These are phyloP conservation scores for Verticillium alfalfae DNA, from an alignment of 2,329 filamentous ascomycete species.

Conservation along the genomic window DNA sequence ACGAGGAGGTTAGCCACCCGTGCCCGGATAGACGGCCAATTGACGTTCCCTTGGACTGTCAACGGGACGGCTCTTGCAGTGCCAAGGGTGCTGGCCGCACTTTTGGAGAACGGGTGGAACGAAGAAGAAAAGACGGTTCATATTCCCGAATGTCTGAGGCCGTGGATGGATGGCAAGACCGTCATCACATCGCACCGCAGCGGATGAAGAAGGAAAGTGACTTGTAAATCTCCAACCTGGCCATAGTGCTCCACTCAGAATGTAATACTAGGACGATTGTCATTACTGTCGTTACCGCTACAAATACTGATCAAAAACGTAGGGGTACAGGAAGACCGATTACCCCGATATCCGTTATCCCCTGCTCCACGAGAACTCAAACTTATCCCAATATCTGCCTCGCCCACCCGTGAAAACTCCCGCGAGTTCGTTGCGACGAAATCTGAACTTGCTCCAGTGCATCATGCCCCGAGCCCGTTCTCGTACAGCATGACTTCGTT, in stretches of 20 bases:
- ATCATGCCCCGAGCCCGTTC: constrained; percentile 14
- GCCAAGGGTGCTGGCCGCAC: constrained; percentile 79
- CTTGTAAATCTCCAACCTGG: constrained; percentile 8
- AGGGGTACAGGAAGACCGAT: background rate
- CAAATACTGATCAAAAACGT: background rate
- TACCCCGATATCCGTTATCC: background rate
- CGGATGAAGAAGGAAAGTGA: constrained; percentile 9
- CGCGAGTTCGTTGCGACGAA: background rate
- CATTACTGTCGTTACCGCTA: background rate
- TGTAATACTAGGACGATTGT: background rate
- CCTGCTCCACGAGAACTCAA: background rate
- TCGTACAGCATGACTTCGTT: constrained; percentile 5
- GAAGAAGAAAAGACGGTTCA: constrained; percentile 59
- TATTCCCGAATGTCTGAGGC: constrained; percentile 73
- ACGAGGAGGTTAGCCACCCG: constrained; percentile 74
- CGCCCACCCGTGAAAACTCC: too few relatives aligned
- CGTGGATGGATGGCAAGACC: constrained; percentile 76
- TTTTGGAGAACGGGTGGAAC: constrained; percentile 89
- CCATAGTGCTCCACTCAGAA: background rate
- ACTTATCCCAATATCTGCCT: background rate
- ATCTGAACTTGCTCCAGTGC: background rate
- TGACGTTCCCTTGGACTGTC: constrained; percentile 78
- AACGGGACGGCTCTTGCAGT: constrained; percentile 94
- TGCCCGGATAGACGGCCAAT: constrained; percentile 49
- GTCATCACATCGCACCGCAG: constrained; percentile 43